Evolutionary conservation across 2,329 filamentous ascomycete genomes (phyloP).

Genomic region (Anthostomella pinea): DNA sequence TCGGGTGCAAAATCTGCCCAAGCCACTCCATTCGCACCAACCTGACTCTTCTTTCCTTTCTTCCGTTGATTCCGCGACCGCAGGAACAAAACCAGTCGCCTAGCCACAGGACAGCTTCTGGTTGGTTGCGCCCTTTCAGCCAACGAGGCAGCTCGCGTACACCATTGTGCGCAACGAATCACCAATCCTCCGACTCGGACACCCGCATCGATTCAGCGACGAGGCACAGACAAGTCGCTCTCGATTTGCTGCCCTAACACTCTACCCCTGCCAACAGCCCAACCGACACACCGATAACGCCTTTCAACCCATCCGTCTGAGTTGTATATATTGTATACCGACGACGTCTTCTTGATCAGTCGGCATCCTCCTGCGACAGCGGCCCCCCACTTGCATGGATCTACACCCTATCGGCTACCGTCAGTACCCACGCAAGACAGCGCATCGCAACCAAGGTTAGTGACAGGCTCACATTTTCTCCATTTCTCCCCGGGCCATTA

Average conservation of each 20-base stretch:
- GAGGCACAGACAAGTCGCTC: slow-evolving; percentile 7
- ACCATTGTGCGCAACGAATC: slow-evolving; percentile 7
- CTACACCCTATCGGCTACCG: slow-evolving; percentile 7
- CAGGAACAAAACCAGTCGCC: no score
- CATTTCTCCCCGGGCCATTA: no score
- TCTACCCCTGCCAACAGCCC: slow-evolving; percentile 4
- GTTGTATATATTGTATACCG: no score
- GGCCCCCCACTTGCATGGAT: slow-evolving; percentile 6
- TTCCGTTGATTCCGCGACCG: neutral
- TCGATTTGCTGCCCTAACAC: slow-evolving; percentile 1
- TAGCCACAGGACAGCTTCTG: slow-evolving; percentile 1
- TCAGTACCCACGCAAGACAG: neutral
- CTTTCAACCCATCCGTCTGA: no score
- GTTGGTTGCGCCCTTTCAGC: slow-evolving; percentile 1
- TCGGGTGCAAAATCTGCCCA: slow-evolving; percentile 1
- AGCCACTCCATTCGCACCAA: slow-evolving; percentile 3
- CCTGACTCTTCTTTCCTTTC: neutral
- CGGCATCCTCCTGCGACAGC: neutral
- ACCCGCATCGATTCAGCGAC: slow-evolving; percentile 14
- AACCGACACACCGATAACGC: slow-evolving; percentile 5
- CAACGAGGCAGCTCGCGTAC: slow-evolving; percentile 5
- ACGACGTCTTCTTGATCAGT: slow-evolving; percentile 5
- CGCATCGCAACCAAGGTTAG: slow-evolving; percentile 8
- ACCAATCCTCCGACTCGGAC: slow-evolving; percentile 15
- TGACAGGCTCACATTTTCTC: neutral